These are phyloP conservation scores for Epichloe amarillans DNA, from an alignment of 2,329 filamentous ascomycete genomes.

Conservation along the genomic window DNA sequence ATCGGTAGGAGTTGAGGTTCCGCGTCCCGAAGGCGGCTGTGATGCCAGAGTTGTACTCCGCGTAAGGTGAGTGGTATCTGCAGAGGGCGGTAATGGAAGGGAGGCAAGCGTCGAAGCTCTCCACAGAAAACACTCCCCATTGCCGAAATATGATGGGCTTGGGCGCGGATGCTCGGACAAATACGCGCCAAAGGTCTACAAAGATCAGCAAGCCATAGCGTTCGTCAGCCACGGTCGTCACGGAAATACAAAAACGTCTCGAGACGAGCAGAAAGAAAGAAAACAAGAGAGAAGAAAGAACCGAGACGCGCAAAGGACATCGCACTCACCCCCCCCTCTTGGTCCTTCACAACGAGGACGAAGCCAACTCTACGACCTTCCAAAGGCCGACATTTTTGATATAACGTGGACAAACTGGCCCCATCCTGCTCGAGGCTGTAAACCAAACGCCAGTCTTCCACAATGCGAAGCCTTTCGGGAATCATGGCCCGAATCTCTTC, in stretches of 20 bases:
- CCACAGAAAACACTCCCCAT: slow-evolving; percentile 79
- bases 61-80: slow-evolving; percentile 33
- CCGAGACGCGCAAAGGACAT: background rate
- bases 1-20: slow-evolving; percentile 35
- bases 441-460: slow-evolving; percentile 71
- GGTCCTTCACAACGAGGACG: slow-evolving; percentile 75
- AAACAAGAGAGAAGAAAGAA: background rate
- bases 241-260: background rate
- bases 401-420: slow-evolving; percentile 74
- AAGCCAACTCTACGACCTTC: slow-evolving; percentile 66
- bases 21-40: slow-evolving; percentile 3
- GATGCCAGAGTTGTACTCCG: slow-evolving; percentile 27
- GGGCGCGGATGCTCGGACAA: slow-evolving; percentile 80
- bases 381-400: slow-evolving; percentile 60
- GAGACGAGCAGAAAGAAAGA: background rate
- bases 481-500: slow-evolving; percentile 88
- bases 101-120: slow-evolving; percentile 45
- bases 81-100: slow-evolving; percentile 36
- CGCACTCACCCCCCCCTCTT: slow-evolving; percentile 52
- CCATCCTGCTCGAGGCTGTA: slow-evolving; percentile 92
- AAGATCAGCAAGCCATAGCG: background rate
- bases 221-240: background rate
- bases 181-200: slow-evolving; percentile 77
- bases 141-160: slow-evolving; percentile 77
- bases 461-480: slow-evolving; percentile 73